These are phyloP conservation scores for Pichia deserticola DNA, from an alignment of 805 yeast species.

Conservation along the genomic window DNA sequence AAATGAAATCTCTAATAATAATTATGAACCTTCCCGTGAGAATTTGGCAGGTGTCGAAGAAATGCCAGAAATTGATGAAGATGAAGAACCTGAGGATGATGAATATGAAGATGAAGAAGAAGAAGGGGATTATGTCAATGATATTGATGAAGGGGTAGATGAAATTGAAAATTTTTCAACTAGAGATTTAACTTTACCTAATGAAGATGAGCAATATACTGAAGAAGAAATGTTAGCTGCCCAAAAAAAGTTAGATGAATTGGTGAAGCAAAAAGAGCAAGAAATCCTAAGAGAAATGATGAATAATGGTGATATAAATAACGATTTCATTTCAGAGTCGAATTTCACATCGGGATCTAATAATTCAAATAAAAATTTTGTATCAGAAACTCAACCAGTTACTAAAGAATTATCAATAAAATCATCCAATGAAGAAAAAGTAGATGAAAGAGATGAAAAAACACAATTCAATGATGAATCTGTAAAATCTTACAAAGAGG, in stretches of 20 bases:
- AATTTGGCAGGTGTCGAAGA: not conserved
- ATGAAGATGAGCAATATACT: conserved; percentile 11
- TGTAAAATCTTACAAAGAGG: no score
- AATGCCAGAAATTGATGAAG: not conserved
- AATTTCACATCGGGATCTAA: not conserved
- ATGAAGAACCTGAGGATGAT: not conserved
- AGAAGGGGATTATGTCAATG: conserved; percentile 5
- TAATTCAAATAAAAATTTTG: not conserved
- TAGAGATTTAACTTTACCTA: not conserved
- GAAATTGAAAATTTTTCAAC: conserved; percentile 1
- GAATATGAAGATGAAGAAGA: not conserved
- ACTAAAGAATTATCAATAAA: no score
- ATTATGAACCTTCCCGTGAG: no score
- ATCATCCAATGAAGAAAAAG: no score
- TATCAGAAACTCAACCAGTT: no score
- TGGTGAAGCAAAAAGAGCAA: conserved; percentile 21
- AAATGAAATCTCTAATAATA: no score
- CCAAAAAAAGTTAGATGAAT: conserved; percentile 21
- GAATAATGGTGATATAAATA: conserved; percentile 16
- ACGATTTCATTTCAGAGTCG: not conserved
- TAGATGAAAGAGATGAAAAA: no score
- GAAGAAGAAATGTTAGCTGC: conserved; percentile 23
- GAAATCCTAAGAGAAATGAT: conserved; percentile 21
- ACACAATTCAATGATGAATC: no score
- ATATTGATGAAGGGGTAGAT: conserved; percentile 8